These are phyloP conservation scores for Friedmanniomyces simplex DNA, from an alignment of 495 filamentous ascomycete genomes.

Conservation along the genomic window DNA sequence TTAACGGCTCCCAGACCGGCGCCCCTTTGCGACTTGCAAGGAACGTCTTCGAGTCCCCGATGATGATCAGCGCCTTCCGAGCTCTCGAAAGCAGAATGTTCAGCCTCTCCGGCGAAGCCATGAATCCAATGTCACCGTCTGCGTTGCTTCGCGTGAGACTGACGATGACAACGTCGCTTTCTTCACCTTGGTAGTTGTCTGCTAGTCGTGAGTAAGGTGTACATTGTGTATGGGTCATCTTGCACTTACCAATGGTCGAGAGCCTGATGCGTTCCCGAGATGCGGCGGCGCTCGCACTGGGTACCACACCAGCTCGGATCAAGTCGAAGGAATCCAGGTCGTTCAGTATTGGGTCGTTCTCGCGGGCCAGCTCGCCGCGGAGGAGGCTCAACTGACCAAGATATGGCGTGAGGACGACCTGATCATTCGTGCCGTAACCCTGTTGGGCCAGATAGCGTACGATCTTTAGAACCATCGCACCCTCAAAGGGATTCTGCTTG, in stretches of 20 bases:
- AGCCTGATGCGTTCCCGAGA: slow-evolving; percentile 45
- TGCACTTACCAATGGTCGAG: slow-evolving; percentile 50
- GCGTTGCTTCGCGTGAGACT: slow-evolving; percentile 59
- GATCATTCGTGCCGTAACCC: slow-evolving; percentile 55
- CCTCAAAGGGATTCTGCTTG: slow-evolving; percentile 61
- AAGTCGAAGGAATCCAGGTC: slow-evolving; percentile 62
- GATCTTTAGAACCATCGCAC: slow-evolving; percentile 52
- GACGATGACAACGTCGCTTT: slow-evolving; percentile 62
- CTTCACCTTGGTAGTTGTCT: slow-evolving; percentile 79
- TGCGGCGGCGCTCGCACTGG: slow-evolving; percentile 41
- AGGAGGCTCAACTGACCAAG: slow-evolving; percentile 55
- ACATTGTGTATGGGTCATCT: slow-evolving; percentile 25
- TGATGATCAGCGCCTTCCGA: slow-evolving; percentile 55
- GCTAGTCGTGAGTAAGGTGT: not conserved
- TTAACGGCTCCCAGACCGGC: slow-evolving; percentile 46
- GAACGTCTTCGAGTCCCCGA: slow-evolving; percentile 64
- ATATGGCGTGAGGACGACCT: slow-evolving; percentile 58
- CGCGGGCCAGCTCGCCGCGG: slow-evolving; percentile 39
- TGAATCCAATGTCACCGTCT: slow-evolving; percentile 60
- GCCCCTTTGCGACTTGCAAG: slow-evolving; percentile 50
- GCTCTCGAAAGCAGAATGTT: slow-evolving; percentile 68
- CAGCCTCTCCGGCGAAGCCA: slow-evolving; percentile 54
- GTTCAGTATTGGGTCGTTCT: slow-evolving; percentile 53
- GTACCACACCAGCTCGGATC: slow-evolving; percentile 52
- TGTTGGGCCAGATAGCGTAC: slow-evolving; percentile 67